Base-by-base conservation (phyloP, 192 early-diverging fungal genomes). In the Backusella parvicylindrica region DNA sequence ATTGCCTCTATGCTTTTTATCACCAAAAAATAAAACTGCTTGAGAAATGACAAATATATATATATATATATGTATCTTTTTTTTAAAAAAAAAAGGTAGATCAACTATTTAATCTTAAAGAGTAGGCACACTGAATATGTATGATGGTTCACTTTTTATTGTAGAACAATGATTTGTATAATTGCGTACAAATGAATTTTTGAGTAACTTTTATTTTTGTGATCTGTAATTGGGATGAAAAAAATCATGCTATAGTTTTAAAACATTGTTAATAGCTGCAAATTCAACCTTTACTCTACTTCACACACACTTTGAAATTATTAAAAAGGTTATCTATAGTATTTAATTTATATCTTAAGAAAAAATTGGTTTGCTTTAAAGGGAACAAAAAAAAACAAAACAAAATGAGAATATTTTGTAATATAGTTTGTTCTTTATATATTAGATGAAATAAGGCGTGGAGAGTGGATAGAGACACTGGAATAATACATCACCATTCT, bases 281-380 rank as follows among this genome's bases (percentile, higher is more conserved):
- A n/a, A 18, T n/a, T 41, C 33, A 35, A 35, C 2, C 33, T 35
- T 35, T 6, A 3, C 33, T 41, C 18, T 50, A 6, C 13, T 26
- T 11, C 6, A 5, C 26, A 60, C 21, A 28, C 2, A 28, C 8
- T 60, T 60, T 28, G 21, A 28, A 60, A 60, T 60, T 26, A 60
- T 56, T 26, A 26, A 26, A 26, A 56, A 9, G 11, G 18, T 60
- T 9, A 13, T 60, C 53, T 60, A 60, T 28, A 11, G 26, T 60
- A 60, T 60, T 60, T 60, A 60, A 60, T 53, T 53, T 53, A 53
- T n/a, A n/a, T n/a, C n/a, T n/a, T n/a, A n/a, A n/a, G n/a, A n/a
- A n/a, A n/a, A n/a, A n/a, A n/a, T n/a, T n/a, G n/a, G n/a, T n/a
- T n/a, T n/a, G n/a, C n/a, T n/a, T n/a, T 53, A 53, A 53, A n/a